A percentile compares a stretch with the other conserved stretches of the same genome.
phyloP scores from a whole-genome alignment of 78 protist genomes.

The Corallochytrium limacisporum region DNA sequence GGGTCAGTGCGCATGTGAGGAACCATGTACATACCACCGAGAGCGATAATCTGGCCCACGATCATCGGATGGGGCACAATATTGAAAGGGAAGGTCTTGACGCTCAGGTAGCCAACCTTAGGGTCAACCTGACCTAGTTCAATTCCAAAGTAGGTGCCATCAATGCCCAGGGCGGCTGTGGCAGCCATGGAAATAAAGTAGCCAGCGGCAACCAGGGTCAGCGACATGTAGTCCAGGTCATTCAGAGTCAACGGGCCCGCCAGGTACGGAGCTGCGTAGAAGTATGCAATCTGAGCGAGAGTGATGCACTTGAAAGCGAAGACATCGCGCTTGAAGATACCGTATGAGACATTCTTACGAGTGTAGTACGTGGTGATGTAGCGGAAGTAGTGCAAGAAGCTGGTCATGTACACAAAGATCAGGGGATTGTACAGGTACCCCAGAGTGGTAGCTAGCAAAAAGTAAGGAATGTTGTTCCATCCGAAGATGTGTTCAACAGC shows the following conservation, averaged over 20 bases:
- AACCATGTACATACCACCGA: neutral
- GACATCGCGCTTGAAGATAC: neutral
- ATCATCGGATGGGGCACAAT: slow-evolving; percentile 32
- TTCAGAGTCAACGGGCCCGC: too few relatives aligned
- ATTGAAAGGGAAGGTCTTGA: slow-evolving; percentile 14
- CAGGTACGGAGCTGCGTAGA: neutral
- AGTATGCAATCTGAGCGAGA: slow-evolving; percentile 2
- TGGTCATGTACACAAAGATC: neutral
- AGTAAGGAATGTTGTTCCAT: slow-evolving; percentile 3
- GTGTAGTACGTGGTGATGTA: neutral
- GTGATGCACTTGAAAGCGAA: neutral
- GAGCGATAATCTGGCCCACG: slow-evolving; percentile 12
- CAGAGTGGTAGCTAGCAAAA: neutral
- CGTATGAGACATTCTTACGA: neutral
- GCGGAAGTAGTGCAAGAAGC: slow-evolving; percentile 15
- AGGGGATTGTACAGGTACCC: neutral
- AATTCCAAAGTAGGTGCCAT: slow-evolving; percentile 25
- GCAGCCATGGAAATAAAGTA: slow-evolving; percentile 4
- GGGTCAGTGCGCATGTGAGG: neutral
- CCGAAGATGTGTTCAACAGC: neutral
- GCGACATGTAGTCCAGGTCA: neutral
- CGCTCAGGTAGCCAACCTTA: too few relatives aligned
- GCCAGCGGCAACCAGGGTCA: slow-evolving; percentile 1
- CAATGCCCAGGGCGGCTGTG: slow-evolving; percentile 10
- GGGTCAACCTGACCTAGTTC: slow-evolving; percentile 15